Percentiles rank a stretch among this genome's conserved stretches.
Conservation (phyloP, 805 yeast species). For the Lipomyces kockii region DNA sequence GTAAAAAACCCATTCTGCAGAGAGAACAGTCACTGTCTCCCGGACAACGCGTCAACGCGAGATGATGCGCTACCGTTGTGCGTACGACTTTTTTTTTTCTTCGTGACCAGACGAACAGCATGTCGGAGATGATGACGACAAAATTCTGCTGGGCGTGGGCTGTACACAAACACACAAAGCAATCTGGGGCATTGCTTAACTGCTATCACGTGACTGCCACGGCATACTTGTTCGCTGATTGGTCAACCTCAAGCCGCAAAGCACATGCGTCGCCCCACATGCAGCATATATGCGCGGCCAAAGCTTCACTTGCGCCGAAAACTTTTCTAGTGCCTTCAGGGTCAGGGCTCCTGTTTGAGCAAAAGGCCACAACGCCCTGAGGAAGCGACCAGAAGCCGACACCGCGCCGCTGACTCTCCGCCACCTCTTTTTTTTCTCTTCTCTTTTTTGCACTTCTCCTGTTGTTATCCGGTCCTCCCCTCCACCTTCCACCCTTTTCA, state of each 20-base stretch:
- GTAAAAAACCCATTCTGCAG: no score
- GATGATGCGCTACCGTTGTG: no score
- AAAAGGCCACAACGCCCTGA: background rate
- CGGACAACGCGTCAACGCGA: no score
- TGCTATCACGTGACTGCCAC: background rate
- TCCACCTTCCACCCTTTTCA: slow-evolving; percentile 6
- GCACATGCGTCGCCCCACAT: background rate
- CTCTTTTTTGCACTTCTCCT: slow-evolving; percentile 3
- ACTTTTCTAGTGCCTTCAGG: background rate
- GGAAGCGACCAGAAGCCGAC: slow-evolving; percentile 2
- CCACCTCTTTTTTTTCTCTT: background rate
- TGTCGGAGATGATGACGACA: no score
- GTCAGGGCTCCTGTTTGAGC: background rate
- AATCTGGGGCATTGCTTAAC: background rate
- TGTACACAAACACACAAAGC: no score
- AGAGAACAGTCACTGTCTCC: no score
- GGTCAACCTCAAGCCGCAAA: background rate
- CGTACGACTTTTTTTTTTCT: no score
- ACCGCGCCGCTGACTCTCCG: background rate
- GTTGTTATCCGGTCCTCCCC: background rate
- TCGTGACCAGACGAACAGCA: no score
- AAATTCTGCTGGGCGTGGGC: no score
- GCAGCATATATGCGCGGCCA: background rate
- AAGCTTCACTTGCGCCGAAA: background rate
- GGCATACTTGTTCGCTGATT: background rate